Evolutionary conservation across 2,329 filamentous ascomycete genomes (phyloP).

Genomic region (Lasiodiplodia citricola): DNA sequence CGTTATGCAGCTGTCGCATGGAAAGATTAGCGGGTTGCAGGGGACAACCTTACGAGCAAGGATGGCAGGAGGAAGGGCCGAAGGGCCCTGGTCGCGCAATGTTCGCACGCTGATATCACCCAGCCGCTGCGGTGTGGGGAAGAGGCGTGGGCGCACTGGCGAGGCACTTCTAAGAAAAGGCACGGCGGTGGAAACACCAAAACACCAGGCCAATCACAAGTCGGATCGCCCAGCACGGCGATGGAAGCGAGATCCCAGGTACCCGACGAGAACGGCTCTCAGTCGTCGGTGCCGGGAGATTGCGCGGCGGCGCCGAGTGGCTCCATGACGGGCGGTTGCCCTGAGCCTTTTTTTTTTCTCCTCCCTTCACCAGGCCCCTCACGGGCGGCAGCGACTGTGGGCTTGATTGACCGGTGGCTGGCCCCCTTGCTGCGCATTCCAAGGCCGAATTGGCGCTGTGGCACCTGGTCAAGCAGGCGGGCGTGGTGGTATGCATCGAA

Average conservation of each 20-base stretch:
- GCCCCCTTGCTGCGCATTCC: slow-evolving; percentile 13
- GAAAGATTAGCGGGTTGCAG: slow-evolving; percentile 13
- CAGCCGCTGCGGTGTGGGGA: slow-evolving; percentile 24
- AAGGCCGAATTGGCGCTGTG: slow-evolving; percentile 22
- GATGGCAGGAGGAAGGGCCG: slow-evolving; percentile 23
- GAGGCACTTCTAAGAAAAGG: slow-evolving; percentile 18
- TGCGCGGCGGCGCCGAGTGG: slow-evolving; percentile 2
- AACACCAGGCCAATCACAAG: slow-evolving; percentile 15
- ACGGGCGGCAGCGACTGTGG: slow-evolving; percentile 7
- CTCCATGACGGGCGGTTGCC: neutral
- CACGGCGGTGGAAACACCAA: slow-evolving; percentile 15
- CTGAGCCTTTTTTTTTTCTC: neutral
- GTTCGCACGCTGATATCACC: slow-evolving; percentile 20
- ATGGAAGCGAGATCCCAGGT: neutral
- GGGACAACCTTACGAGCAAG: slow-evolving; percentile 12
- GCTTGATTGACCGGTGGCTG: slow-evolving; percentile 22
- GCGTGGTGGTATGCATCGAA: slow-evolving; percentile 24
- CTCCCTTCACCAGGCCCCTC: neutral
- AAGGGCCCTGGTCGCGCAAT: slow-evolving; percentile 16
- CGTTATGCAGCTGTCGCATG: slow-evolving; percentile 21
- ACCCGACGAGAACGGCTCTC: neutral
- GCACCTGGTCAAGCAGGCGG: slow-evolving; percentile 20
- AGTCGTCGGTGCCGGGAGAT: slow-evolving; percentile 19
- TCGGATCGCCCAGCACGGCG: neutral
- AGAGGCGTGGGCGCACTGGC: slow-evolving; percentile 9